Base-by-base conservation (phyloP, 257 asterid species). In the Oldenlandia corymbosa region DNA sequence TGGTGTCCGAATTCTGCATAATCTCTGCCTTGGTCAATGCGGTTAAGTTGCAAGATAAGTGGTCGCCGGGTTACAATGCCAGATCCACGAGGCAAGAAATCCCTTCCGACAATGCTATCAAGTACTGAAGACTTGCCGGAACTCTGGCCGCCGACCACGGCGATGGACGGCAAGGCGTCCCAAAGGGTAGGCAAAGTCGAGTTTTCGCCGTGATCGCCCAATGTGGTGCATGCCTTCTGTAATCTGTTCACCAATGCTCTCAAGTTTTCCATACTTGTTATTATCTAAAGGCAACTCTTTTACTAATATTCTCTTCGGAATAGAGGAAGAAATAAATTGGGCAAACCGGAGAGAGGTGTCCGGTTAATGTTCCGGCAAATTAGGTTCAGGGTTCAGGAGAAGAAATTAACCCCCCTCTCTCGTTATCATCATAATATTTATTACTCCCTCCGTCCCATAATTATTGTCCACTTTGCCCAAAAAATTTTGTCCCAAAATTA, bases 81-180 rank as follows among this genome's bases (percentile, higher is more conserved):
- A 60, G 99, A 90, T 81, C 99, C 99, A 73, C 99, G 97, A 48
- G 99, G 99, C 69, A 93, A 84, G 71, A 93, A 90, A 75, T 93
- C 99, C 81, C 90, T 90, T 49, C 97, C 99, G 9, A 93, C 97
- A 71, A 90, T 60, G 80, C 99, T 93, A 78, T 93, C 99, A 14
- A 93, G 99, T 27, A 89, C 99, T 14, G 99, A 93, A 50, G 99
- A 93, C 78, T 93, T 93, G 57, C 99, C 97, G 74, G 97, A 93
- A 67, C 99, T 93, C 99, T 88, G 97, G 21, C 97, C 97, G 53
- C 96, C 97, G 75, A 91, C 96, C 75, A 88, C 96, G 73, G 97
- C 97, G 54, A 91, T 88, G 58, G 97, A 88, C 47, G 95, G 96
- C 75, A 91, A 79, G 27, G 97, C 96, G 58, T 91, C 97, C 97